phyloP scores from a whole-genome alignment of 805 yeast genomes.

The Lachancea cidri region DNA sequence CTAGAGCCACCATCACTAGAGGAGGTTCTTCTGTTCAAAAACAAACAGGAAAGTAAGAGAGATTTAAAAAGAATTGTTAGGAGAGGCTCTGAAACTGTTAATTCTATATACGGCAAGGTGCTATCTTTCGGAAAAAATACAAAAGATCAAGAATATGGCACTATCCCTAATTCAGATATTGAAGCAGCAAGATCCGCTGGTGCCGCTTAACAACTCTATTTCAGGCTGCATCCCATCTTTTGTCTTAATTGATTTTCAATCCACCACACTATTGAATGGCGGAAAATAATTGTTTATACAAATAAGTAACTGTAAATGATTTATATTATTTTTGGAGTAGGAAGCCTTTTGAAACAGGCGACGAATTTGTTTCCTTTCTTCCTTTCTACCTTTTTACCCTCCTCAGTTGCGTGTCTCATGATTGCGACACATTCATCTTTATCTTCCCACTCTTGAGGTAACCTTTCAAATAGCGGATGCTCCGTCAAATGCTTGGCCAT shows the following conservation, averaged over 20 bases:
- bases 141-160: constrained; percentile 13
- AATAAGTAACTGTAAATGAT: no score
- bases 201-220: background rate
- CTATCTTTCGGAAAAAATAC: constrained; percentile 10
- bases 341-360: constrained; percentile 78
- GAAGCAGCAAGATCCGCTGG: background rate
- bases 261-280: no score
- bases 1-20: constrained; percentile 37
- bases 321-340: constrained; percentile 42
- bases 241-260: no score
- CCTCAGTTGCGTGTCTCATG: constrained; percentile 94
- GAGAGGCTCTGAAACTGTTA: constrained; percentile 37
- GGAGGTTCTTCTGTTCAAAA: constrained; percentile 34
- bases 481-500: constrained; percentile 88
- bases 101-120: constrained; percentile 28
- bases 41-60: constrained; percentile 22
- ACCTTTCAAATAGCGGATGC: constrained; percentile 87
- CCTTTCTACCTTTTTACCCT: constrained; percentile 92
- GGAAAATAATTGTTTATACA: background rate
- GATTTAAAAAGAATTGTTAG: constrained; percentile 30
- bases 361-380: constrained; percentile 82
- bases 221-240: no score
- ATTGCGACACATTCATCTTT: constrained; percentile 76
- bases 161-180: constrained; percentile 10
- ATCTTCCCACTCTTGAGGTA: constrained; percentile 71